Evolutionary conservation across 2,329 filamentous ascomycete genomes (phyloP).

Genomic region (Neobulgaria alba): DNA sequence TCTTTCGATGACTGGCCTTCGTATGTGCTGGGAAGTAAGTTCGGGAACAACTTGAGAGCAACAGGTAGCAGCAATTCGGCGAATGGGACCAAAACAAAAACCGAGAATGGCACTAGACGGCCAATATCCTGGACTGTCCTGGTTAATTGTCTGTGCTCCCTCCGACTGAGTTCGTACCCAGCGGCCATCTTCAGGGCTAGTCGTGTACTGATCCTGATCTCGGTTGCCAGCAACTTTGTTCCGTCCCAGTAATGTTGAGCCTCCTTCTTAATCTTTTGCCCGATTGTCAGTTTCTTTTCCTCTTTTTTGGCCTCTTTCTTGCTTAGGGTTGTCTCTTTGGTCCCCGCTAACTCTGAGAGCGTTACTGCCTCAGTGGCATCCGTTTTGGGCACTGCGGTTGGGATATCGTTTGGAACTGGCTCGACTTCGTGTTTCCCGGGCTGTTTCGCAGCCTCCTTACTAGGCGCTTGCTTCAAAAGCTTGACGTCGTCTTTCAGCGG

Average conservation of each 20-base stretch:
- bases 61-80: constrained; percentile 88
- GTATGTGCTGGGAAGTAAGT: constrained; percentile 93
- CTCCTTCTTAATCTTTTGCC: constrained; percentile 94
- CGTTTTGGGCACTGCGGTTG: constrained; percentile 27
- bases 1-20: constrained; percentile 89
- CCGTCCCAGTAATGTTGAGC: constrained; percentile 95
- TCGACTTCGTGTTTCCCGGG: constrained; percentile 22
- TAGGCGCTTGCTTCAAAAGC: constrained; percentile 25
- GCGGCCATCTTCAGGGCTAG: constrained; percentile 95
- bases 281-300: constrained; percentile 78
- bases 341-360: constrained; percentile 53
- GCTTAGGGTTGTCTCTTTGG: constrained; percentile 52
- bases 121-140: constrained; percentile 90
- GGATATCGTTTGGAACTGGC: constrained; percentile 15
- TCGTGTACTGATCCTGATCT: constrained; percentile 86
- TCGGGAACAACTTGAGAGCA: constrained; percentile 91
- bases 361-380: constrained; percentile 24
- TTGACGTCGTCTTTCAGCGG: constrained; percentile 37
- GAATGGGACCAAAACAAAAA: constrained; percentile 95
- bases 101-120: constrained; percentile 88
- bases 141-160: constrained; percentile 87
- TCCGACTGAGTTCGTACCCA: constrained; percentile 89
- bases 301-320: constrained; percentile 61
- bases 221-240: constrained; percentile 85
- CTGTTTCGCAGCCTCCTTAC: constrained; percentile 20